These are phyloP conservation scores for Hirschioporus abietinus DNA, from an alignment of 768 basidiomycete species.

Conservation along the genomic window DNA sequence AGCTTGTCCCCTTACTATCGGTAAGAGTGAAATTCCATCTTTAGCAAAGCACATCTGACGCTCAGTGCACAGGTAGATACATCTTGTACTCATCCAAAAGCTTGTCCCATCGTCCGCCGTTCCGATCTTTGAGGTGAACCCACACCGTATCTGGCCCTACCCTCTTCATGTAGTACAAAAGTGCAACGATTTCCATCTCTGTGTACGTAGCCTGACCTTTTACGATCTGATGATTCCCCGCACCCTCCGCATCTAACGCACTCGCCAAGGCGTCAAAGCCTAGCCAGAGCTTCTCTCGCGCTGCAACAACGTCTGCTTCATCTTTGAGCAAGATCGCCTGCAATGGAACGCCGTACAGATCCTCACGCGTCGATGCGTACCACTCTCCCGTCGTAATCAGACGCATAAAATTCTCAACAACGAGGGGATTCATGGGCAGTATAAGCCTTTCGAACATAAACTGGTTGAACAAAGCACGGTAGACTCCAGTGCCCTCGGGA, in stretches of 20 bases:
- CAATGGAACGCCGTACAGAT: slow-evolving; percentile 27
- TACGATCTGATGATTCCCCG: neutral
- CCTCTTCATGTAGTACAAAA: slow-evolving; percentile 1
- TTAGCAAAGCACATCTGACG: too few species aligned
- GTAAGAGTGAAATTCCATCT: too few species aligned
- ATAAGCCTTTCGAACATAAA: neutral
- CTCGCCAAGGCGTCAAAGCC: slow-evolving; percentile 62
- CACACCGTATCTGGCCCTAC: neutral
- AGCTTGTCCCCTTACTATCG: too few species aligned
- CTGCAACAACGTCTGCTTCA: slow-evolving; percentile 14
- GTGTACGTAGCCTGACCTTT: neutral
- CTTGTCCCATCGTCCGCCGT: neutral
- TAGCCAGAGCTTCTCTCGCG: slow-evolving; percentile 64
- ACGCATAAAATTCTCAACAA: slow-evolving; percentile 16
- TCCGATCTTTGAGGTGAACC: neutral
- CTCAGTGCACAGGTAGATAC: too few species aligned
- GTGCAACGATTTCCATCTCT: neutral
- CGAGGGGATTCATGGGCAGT: neutral
- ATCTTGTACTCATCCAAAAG: neutral
- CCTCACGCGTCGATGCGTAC: slow-evolving; percentile 34
- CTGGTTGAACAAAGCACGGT: neutral
- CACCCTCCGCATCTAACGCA: slow-evolving; percentile 57
- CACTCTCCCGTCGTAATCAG: slow-evolving; percentile 30
- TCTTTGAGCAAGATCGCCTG: slow-evolving; percentile 29
- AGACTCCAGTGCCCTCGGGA: slow-evolving; percentile 44